Evolutionary conservation across 768 basidiomycete species (phyloP).

Genomic region (Rhizopogon rudus): DNA sequence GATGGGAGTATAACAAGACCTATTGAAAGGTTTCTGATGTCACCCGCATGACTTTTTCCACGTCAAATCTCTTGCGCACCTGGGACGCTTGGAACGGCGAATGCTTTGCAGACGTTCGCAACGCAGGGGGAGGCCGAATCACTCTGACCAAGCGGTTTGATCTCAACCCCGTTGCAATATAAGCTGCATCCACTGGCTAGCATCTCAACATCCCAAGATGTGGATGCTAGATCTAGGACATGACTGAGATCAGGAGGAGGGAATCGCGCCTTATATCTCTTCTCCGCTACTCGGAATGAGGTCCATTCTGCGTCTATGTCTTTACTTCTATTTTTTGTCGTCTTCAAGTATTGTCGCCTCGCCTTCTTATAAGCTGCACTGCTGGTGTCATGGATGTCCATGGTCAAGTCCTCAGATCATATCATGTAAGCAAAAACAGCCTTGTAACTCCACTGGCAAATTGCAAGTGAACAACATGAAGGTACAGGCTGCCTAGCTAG

Average conservation of each 20-base stretch:
- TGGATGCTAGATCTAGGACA: conserved; percentile 63
- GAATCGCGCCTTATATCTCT: conserved; percentile 73
- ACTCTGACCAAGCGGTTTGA: not conserved
- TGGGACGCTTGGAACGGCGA: conserved; percentile 37
- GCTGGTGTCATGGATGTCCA: conserved; percentile 37
- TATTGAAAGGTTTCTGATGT: conserved; percentile 23
- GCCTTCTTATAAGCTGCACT: conserved; percentile 57
- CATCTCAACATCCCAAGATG: conserved; percentile 35
- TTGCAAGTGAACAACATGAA: too few species aligned
- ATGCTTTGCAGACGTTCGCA: conserved; percentile 6
- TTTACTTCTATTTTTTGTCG: conserved; percentile 48
- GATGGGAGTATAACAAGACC: conserved; percentile 83
- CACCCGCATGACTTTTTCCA: not conserved
- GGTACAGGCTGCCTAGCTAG: too few species aligned
- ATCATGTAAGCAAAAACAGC: not conserved
- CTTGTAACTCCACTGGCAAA: too few species aligned
- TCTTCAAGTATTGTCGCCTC: conserved; percentile 50
- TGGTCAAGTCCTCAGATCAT: not conserved
- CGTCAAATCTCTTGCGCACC: not conserved
- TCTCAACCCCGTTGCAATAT: conserved; percentile 29
- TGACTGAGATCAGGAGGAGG: conserved; percentile 69
- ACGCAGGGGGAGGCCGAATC: not conserved
- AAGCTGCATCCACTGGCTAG: conserved; percentile 45
- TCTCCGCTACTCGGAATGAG: conserved; percentile 73
- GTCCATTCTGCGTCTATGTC: conserved; percentile 57